A percentile compares a stretch with the other conserved stretches of the same genome.
phyloP scores from a whole-genome alignment of 352 stramenopile genomes.

The Phytophthora aleatoria region DNA sequence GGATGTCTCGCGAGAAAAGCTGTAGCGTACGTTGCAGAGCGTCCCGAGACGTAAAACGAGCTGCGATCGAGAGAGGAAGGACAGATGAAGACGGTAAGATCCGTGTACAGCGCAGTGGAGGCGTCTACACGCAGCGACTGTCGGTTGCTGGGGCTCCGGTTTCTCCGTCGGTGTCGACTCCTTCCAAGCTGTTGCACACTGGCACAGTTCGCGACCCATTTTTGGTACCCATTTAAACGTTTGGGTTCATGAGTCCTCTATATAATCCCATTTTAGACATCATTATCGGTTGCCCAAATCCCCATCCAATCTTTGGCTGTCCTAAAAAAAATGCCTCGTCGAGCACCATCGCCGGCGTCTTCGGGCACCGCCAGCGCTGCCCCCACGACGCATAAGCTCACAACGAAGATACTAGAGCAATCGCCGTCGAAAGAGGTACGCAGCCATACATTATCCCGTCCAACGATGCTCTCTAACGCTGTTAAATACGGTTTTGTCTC shows the following conservation, averaged over 20 bases:
- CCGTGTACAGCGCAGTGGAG: neutral
- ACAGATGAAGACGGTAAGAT: neutral
- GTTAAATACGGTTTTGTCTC: neutral
- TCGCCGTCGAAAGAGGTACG: slow-evolving; percentile 38
- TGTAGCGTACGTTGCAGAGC: slow-evolving; percentile 2
- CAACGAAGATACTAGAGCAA: slow-evolving; percentile 17
- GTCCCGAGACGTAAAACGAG: neutral
- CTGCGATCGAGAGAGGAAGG: slow-evolving; percentile 18
- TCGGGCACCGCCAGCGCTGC: slow-evolving; percentile 6
- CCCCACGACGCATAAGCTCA: slow-evolving; percentile 13
- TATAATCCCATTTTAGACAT: no score
- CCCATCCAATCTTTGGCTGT: neutral
- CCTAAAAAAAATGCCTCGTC: slow-evolving; percentile 29
- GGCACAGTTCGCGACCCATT: no score
- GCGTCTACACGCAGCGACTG: slow-evolving; percentile 5
- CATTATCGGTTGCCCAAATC: neutral
- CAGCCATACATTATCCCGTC: neutral
- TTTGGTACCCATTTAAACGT: no score
- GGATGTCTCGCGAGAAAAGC: slow-evolving; percentile 1
- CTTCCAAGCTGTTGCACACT: neutral
- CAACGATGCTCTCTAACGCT: slow-evolving; percentile 5
- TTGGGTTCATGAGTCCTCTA: no score
- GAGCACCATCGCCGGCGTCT: slow-evolving; percentile 7
- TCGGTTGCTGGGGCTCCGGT: slow-evolving; percentile 4
- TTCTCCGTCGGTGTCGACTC: no score